phyloP scores from a whole-genome alignment of 1,284 basidiomycete genomes.

The Porodaedalea pini region DNA sequence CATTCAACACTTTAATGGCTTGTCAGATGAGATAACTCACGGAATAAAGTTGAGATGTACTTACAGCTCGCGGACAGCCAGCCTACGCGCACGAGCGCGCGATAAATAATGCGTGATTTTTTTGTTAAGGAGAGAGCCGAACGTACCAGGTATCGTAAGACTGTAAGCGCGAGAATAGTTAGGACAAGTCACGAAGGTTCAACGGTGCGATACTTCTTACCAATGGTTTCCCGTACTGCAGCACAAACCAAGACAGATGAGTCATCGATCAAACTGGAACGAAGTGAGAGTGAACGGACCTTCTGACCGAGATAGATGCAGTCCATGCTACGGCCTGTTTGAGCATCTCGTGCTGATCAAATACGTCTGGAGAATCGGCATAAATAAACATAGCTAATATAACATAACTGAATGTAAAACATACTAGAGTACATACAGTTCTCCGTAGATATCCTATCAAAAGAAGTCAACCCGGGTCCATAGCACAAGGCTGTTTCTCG shows the following conservation, averaged over 20 bases:
- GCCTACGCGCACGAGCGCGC: no score
- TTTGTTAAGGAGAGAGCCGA: conserved; percentile 32
- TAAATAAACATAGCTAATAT: not conserved
- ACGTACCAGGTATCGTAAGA: conserved; percentile 56
- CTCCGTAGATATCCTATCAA: conserved; percentile 84
- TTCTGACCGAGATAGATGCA: conserved; percentile 94
- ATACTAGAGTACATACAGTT: conserved; percentile 47
- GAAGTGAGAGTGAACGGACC: no score
- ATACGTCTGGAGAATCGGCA: no score
- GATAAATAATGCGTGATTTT: conserved; percentile 15
- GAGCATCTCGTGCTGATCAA: no score
- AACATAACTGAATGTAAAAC: conserved; percentile 22
- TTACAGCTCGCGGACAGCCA: conserved; percentile 74
- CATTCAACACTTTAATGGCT: conserved; percentile 57
- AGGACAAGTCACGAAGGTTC: not conserved
- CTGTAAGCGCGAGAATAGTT: conserved; percentile 29
- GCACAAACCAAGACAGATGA: not conserved
- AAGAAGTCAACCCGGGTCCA: conserved; percentile 5
- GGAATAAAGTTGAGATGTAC: conserved; percentile 27
- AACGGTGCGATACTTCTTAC: conserved; percentile 9
- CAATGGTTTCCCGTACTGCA: conserved; percentile 36
- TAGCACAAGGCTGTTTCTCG: not conserved
- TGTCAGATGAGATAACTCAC: not conserved
- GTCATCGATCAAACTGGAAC: not conserved
- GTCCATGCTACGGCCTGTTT: conserved; percentile 65